A percentile compares a stretch with the other conserved stretches of the same genome.
phyloP scores from a whole-genome alignment of 345 rosid species.

The Gossypium anomalum region DNA sequence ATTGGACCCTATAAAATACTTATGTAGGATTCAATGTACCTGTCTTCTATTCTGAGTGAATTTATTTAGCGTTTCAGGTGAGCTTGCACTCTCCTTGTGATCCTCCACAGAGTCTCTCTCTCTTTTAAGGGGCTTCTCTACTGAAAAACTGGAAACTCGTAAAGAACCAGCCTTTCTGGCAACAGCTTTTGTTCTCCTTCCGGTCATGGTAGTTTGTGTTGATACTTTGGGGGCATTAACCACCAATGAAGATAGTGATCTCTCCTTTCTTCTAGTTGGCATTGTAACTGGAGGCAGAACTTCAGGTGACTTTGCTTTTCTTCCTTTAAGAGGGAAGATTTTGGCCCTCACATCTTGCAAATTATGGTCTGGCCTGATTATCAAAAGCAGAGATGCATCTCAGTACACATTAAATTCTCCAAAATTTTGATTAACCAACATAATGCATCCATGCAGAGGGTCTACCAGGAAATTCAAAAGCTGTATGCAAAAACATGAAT shows the following conservation, averaged over 20 bases:
- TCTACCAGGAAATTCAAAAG: background rate
- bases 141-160: background rate
- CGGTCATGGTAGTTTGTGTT: background rate
- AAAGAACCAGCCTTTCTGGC: background rate
- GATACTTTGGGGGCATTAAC: background rate
- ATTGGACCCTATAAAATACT: background rate
- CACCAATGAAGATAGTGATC: background rate
- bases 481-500: background rate
- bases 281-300: background rate
- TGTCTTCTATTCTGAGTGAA: conserved; percentile 1
- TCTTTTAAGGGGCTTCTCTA: background rate
- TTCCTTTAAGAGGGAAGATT: conserved; percentile 1
- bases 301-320: background rate
- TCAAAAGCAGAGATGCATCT: background rate
- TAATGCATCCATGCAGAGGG: background rate
- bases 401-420: background rate
- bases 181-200: background rate
- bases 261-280: background rate
- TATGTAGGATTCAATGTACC: background rate
- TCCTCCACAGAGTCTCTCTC: background rate
- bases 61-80: background rate
- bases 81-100: background rate
- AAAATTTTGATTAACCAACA: conserved; percentile 5
- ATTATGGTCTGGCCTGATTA: conserved; percentile 8
- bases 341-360: conserved; percentile 3